A percentile compares a stretch with the other conserved stretches of the same genome.
phyloP scores from a whole-genome alignment of 768 basidiomycete genomes.

The Boletellus ananas region DNA sequence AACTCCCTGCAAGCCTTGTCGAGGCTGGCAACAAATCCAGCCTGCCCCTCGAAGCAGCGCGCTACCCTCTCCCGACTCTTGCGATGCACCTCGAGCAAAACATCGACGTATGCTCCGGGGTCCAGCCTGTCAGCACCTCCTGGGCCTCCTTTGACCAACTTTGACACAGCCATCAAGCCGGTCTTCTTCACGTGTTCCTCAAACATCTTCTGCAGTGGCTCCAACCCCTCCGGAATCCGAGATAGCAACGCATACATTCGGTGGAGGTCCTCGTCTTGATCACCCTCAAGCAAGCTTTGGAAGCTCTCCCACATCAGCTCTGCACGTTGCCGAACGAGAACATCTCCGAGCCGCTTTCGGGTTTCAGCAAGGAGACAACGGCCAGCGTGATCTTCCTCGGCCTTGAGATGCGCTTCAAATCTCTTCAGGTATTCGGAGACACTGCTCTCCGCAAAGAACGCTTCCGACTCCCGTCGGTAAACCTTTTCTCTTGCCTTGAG shows the following conservation, averaged over 20 bases:
- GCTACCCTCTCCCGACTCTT: slow-evolving; percentile 89
- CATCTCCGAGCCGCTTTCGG: slow-evolving; percentile 76
- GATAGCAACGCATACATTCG: slow-evolving; percentile 90
- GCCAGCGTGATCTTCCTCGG: slow-evolving; percentile 95
- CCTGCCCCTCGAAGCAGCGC: slow-evolving; percentile 86
- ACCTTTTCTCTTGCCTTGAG: slow-evolving; percentile 84
- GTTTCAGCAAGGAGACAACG: slow-evolving; percentile 89
- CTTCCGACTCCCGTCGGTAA: slow-evolving; percentile 88
- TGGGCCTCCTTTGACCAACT: slow-evolving; percentile 54
- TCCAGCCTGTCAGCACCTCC: slow-evolving; percentile 63
- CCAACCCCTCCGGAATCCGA: slow-evolving; percentile 85
- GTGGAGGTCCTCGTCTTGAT: slow-evolving; percentile 92
- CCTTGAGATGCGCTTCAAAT: slow-evolving; percentile 86
- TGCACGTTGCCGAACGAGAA: slow-evolving; percentile 84
- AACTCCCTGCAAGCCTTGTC: slow-evolving; percentile 96
- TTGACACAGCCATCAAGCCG: slow-evolving; percentile 77
- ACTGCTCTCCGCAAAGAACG: slow-evolving; percentile 83
- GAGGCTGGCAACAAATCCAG: slow-evolving; percentile 88
- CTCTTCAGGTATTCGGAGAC: slow-evolving; percentile 95
- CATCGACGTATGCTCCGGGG: slow-evolving; percentile 93
- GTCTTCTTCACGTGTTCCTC: slow-evolving; percentile 94
- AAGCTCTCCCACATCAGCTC: slow-evolving; percentile 91
- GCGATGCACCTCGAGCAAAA: slow-evolving; percentile 83
- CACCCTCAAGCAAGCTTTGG: slow-evolving; percentile 83
- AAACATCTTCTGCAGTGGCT: slow-evolving; percentile 87